Evolutionary conservation across 306 rosid species (phyloP).

Genomic region (Malus asiatica): DNA sequence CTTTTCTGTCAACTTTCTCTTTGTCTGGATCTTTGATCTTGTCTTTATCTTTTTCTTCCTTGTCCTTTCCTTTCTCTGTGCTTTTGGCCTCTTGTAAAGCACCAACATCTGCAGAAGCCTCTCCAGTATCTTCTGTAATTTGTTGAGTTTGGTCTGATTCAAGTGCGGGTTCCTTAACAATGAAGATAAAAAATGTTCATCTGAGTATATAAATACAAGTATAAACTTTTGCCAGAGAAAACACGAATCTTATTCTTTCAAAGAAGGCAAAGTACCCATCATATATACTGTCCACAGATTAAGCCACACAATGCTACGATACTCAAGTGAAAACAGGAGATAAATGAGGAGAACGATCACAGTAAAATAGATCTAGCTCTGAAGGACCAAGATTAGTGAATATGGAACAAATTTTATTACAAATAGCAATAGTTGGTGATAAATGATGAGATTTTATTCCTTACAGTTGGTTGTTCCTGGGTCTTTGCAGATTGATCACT

Average conservation of each 20-base stretch:
- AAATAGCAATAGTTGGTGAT: neutral
- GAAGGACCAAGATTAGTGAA: neutral
- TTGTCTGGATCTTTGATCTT: constrained; percentile 68
- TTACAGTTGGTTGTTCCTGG: constrained; percentile 78
- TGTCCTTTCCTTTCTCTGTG: constrained; percentile 58
- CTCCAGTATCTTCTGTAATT: constrained; percentile 45
- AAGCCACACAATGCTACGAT: neutral
- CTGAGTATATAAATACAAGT: neutral
- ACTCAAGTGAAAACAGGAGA: neutral
- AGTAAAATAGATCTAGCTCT: neutral
- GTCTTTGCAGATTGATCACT: constrained; percentile 73
- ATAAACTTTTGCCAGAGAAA: neutral
- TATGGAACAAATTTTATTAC: neutral
- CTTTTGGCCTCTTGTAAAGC: constrained; percentile 55
- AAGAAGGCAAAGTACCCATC: neutral
- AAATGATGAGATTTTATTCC: constrained; percentile 18
- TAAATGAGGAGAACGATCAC: neutral
- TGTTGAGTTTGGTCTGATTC: constrained; percentile 73
- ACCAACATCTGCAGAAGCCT: constrained; percentile 46
- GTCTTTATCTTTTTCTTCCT: constrained; percentile 73
- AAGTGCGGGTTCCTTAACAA: constrained; percentile 46
- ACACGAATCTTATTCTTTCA: neutral
- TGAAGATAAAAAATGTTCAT: neutral
- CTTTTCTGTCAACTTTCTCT: constrained; percentile 74
- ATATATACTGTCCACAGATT: neutral